Conservation (phyloP, 1,139 yeast genomes). For the Nakaseomyces bracarensis region DNA sequence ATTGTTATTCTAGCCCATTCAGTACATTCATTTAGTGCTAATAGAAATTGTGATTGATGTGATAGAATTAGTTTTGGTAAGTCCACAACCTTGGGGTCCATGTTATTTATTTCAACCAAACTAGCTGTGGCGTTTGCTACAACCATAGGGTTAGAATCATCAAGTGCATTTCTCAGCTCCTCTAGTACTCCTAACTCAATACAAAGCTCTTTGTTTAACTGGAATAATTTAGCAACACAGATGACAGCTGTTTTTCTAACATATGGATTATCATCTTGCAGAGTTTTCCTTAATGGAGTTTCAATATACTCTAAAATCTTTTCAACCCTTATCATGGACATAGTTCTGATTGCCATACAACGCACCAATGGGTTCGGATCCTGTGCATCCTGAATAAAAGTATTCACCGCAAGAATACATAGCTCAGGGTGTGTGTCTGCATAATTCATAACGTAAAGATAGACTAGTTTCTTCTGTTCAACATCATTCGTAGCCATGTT, state of each 20-base stretch:
- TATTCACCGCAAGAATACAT: constrained; percentile 91
- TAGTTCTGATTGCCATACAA: constrained; percentile 93
- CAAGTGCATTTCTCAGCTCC: constrained; percentile 57
- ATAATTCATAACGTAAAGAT: constrained; percentile 90
- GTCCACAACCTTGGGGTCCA: constrained; percentile 44
- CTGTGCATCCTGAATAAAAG: constrained; percentile 92
- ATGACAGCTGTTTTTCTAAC: constrained; percentile 97
- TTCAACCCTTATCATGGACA: constrained; percentile 96
- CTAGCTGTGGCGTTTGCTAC: constrained; percentile 90
- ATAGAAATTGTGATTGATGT: constrained; percentile 46
- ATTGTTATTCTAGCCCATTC: constrained; percentile 98
- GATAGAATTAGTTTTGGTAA: constrained; percentile 29
- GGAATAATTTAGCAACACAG: constrained; percentile 92
- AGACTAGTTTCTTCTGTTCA: constrained; percentile 93
- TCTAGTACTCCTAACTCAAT: constrained; percentile 81
- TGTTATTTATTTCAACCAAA: constrained; percentile 69
- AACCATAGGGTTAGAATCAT: constrained; percentile 93
- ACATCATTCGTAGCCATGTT: constrained; percentile 95
- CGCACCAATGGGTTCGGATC: constrained; percentile 95
- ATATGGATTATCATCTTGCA: constrained; percentile 90
- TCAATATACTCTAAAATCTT: constrained; percentile 94
- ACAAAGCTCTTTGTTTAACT: constrained; percentile 72
- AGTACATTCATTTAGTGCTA: constrained; percentile 91
- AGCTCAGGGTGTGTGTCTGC: constrained; percentile 95
- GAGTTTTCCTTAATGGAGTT: constrained; percentile 74